Evolutionary conservation across 371 early-diverging fungal species (phyloP), one percentile per base, ranked within the genome.

Genomic region (Encephalitozoon cuniculi): DNA sequence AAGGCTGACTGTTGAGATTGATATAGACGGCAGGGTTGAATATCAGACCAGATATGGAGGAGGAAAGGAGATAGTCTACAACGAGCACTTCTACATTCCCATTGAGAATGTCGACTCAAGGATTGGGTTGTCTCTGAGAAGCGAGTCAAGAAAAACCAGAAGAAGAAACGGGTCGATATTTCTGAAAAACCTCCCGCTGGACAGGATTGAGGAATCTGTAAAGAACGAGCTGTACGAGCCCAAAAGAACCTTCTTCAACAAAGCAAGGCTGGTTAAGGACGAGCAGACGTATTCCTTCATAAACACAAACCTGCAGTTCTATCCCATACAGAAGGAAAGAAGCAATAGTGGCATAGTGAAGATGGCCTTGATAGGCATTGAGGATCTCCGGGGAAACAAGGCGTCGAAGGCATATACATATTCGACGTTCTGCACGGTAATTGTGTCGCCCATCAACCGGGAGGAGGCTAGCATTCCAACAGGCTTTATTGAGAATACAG

Each of bases 61-160:
- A 49, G 84, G 80, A 15, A 28, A 11, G 7, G 52, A 67, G 53
- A 63, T 79, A 28, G 40, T 68, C 9, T 81, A 71, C 54, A 83
- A 78, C 34, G 78, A 81, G 68, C 70, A 71, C 41, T 83, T 83
- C 55, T 83, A 79, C 67, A 52, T 65, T 4, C 69, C 79, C 5
- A 59, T 81, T 37, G 41, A 75, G 25, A 82, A 81, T 74, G 74
- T 71, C 7, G 79, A 75, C 46, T 46, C 64, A 15, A 69, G 21
- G n/a, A 77, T 82, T 39, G 68, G 72, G 9, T 8, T 82, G 28
- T 72, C 49, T 0, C 54, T 71, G n/a, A 43, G 46, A 32, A 49
- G 68, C 9, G 71, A 68, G 5, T 32, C 51, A 2, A 40, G 43
- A 63, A 52, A 52, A 4, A 37, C 66, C 7, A 69, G 64, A 28